phyloP scores from a whole-genome alignment of 495 filamentous ascomycete species.

The Penicillium macrosclerotiorum region DNA sequence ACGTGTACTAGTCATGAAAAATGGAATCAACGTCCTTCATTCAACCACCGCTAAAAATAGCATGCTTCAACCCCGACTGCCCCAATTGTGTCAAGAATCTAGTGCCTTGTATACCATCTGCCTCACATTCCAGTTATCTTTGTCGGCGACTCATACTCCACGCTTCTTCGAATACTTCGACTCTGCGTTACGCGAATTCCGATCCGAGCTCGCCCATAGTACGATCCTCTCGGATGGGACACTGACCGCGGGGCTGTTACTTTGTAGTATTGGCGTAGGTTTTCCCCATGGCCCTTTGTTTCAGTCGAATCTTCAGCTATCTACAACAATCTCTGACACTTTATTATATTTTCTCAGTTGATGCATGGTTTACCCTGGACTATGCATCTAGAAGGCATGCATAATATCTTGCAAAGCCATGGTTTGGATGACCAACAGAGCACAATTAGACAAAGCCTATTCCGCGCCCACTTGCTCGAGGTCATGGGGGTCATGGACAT shows the following conservation, averaged over 20 bases:
- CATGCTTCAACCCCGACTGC: slow-evolving; percentile 23
- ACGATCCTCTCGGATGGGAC: slow-evolving; percentile 30
- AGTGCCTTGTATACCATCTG: slow-evolving; percentile 32
- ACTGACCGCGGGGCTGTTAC: slow-evolving; percentile 31
- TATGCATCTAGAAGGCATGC: slow-evolving; percentile 39
- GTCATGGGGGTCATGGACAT: slow-evolving; percentile 42
- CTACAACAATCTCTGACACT: too few relatives aligned
- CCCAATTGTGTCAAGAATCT: slow-evolving; percentile 29
- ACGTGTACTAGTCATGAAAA: slow-evolving; percentile 22
- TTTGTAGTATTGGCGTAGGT: slow-evolving; percentile 40
- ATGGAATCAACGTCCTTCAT: slow-evolving; percentile 34
- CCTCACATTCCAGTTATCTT: slow-evolving; percentile 31
- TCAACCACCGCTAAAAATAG: slow-evolving; percentile 25
- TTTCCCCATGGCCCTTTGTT: not conserved
- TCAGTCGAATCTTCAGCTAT: too few relatives aligned
- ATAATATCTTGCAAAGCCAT: slow-evolving; percentile 30
- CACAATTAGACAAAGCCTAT: slow-evolving; percentile 6
- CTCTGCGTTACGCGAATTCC: slow-evolving; percentile 26
- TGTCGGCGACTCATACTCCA: slow-evolving; percentile 7
- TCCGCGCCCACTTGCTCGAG: slow-evolving; percentile 32
- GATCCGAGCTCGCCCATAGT: slow-evolving; percentile 28
- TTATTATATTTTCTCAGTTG: slow-evolving; percentile 13
- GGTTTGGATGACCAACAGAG: slow-evolving; percentile 4
- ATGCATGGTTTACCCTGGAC: slow-evolving; percentile 38
- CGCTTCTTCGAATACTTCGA: slow-evolving; percentile 36